Base-by-base conservation (phyloP, 192 early-diverging fungal species). In the Oehlia diaphana region DNA sequence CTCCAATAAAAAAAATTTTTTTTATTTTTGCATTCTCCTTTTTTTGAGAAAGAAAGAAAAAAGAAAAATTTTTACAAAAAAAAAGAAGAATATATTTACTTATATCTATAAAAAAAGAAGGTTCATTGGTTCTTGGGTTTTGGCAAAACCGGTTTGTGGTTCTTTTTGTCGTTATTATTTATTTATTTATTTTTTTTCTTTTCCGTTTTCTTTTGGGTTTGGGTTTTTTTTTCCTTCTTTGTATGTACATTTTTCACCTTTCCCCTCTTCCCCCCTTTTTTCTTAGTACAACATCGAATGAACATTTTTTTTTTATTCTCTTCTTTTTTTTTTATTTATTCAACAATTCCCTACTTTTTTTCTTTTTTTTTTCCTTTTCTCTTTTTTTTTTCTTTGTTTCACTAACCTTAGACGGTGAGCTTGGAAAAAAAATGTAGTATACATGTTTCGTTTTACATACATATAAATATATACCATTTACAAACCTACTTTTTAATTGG, bases 261-360 rank as follows among this genome's bases (percentile, higher is more conserved):
- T 47, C 23, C 7, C 23, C 7, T 2, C 16, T 37, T 19, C 44
- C 7, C 35, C 71, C 71, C 26, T 26, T 16, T 4, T 23, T 72
- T 49, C 21, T 26, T 66, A 66, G 31, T 66, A 31, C 16, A 26
- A 3, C 23, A 23, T 44, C 9, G 42, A 33, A 5, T 33, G 23
- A 26, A 72, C 16, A 72, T 39, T 39, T 47, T 72, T 47, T 72
- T 39, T 23, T 39, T 72, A 14, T 37, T 47, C 3, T 44, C 21
- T 72, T 72, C 37, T 72, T 39, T 49, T 39, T 72, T 72, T 72
- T 39, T 72, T 72, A 39, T 47, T 72, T 72, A 37, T 47, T 72
- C 37, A 49, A 16, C 26, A 37, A 37, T 68, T 68, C n/a, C 53
- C 53, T 31, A 26, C 9, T 33, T 68, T 37, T 68, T 68, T 68